Evolutionary conservation across 805 yeast species (phyloP).

Genomic region (Metschnikowia anglica): DNA sequence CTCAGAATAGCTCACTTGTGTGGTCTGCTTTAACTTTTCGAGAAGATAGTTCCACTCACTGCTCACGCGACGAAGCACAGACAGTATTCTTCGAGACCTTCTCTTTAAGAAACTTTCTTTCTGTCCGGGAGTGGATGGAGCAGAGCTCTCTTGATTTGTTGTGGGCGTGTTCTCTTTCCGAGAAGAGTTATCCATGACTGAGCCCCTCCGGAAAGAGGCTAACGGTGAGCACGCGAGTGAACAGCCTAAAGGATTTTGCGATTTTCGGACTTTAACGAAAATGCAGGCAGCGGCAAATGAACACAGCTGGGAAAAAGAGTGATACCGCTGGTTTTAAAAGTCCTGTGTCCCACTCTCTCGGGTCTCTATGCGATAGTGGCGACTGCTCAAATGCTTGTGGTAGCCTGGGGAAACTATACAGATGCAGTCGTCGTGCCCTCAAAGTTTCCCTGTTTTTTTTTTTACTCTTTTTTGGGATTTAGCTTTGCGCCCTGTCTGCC

Average conservation of each 20-base stretch:
- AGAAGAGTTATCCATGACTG: conserved; percentile 15
- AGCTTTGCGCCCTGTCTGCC: no score
- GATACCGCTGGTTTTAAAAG: no score
- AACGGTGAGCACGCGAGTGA: no score
- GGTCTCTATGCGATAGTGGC: no score
- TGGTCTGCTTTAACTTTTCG: conserved; percentile 37
- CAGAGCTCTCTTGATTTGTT: conserved; percentile 15
- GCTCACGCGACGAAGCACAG: conserved; percentile 39
- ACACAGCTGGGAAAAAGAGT: no score
- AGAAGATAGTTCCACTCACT: conserved; percentile 37
- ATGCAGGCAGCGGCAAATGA: neutral
- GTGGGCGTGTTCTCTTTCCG: conserved; percentile 16
- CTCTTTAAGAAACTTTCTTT: conserved; percentile 1
- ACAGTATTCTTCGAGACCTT: conserved; percentile 20
- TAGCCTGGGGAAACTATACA: no score
- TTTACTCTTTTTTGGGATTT: no score
- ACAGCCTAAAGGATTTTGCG: neutral
- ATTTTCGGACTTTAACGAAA: neutral
- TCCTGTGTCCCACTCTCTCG: no score
- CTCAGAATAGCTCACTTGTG: conserved; percentile 49
- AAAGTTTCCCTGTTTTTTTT: no score
- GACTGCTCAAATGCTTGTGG: no score
- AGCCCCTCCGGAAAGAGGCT: conserved; percentile 9
- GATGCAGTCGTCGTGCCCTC: no score
- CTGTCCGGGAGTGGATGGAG: conserved; percentile 11